phyloP scores from a whole-genome alignment of 306 rosid genomes.

The Quercus ilex region DNA sequence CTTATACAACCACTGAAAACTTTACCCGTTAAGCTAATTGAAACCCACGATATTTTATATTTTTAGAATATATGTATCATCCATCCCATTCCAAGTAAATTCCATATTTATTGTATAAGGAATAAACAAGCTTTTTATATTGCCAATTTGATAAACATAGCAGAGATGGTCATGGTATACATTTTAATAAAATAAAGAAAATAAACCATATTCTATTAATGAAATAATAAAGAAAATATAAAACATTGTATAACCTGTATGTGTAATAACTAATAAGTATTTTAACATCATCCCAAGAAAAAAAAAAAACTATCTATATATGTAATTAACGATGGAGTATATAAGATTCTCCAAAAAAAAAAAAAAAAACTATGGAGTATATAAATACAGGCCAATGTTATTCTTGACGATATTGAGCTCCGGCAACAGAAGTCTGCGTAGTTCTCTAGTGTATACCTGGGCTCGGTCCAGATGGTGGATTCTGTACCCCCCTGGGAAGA shows the following conservation, averaged over 20 bases:
- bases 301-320: neutral
- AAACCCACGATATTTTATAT: too few relatives aligned
- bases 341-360: neutral
- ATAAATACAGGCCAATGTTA: neutral
- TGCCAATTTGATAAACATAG: too few relatives aligned
- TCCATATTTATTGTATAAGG: too few relatives aligned
- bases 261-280: constrained; percentile 3
- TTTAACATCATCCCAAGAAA: neutral
- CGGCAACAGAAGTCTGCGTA: too few relatives aligned
- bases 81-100: too few relatives aligned
- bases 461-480: constrained; percentile 71
- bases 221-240: neutral
- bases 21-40: too few relatives aligned
- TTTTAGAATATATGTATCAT: too few relatives aligned
- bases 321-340: neutral
- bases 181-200: neutral
- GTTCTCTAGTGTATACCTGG: constrained; percentile 32
- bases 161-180: neutral
- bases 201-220: neutral
- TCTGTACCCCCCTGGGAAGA: constrained; percentile 50
- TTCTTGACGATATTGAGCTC: neutral
- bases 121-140: too few relatives aligned
- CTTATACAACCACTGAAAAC: too few relatives aligned
- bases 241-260: neutral
- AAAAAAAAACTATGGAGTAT: neutral